Base-by-base conservation (phyloP, 1,139 yeast genomes). In the Kurtzmaniella quercitrusa region DNA sequence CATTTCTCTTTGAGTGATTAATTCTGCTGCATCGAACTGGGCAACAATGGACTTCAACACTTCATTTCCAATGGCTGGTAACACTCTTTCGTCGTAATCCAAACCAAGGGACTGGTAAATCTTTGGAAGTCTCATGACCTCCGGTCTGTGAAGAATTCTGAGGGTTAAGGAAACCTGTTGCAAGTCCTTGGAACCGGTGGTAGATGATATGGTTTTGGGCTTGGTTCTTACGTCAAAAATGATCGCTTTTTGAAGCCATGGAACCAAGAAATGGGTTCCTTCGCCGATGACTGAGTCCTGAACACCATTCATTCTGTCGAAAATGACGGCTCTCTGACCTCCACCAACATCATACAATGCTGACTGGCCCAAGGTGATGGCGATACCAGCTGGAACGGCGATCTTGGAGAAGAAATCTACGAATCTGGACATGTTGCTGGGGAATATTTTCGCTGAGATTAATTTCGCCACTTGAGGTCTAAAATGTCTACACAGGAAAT, bases 21-120 rank as follows among this genome's bases (percentile, higher is more conserved):
- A 79, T 65, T 93, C 98, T 18, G 98, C 96, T 27, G 98, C 98
- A 65, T 93, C 98, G 58, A 93, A 93, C 66, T 93, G 98, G 0
- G 98, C 98, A 27, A 93, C 98, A 59, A 90, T 89, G 41, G 95
- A 81, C 69, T 93, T 93, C 62, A 93, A 77, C 31, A 93, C 94
- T 70, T 93, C 98, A 64, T 93, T 93, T 53, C 97, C 96, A 62
- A 93, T 91, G 15, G 98, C 93, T 18, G 98, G 98, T 54, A 93
- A 76, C 34, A 93, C 98, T 62, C 98, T 80, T 71, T 93, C 98
- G 61, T 93, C 98, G 65, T 94, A 93, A 65, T 93, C 99, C 49
- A 84, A 74, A 45, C 99, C 99, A 51, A 93, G 76, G 60, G 80
- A 78, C 65, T 91, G 98, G 69, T 94, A 94, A 53, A 93, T 93